Evolutionary conservation across 1,284 basidiomycete species (phyloP).

Genomic region (Puccinia polysora): DNA sequence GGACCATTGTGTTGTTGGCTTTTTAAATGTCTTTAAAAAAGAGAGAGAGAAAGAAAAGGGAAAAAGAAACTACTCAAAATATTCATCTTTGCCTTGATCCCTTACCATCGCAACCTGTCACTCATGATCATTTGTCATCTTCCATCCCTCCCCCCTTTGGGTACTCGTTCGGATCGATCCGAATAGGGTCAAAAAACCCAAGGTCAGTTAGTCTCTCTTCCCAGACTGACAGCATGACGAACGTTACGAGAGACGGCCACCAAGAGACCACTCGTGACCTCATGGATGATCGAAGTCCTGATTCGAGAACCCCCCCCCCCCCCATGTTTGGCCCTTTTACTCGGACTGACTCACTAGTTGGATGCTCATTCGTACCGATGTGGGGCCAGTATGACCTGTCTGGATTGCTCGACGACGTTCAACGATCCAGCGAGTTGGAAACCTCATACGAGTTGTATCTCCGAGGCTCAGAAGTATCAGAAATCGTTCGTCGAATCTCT

Average conservation of each 20-base stretch:
- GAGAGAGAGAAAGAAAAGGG: too few species aligned
- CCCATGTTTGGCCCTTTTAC: neutral
- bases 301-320: neutral
- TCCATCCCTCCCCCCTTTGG: neutral
- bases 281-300: neutral
- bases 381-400: conserved; percentile 50
- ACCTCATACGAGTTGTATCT: conserved; percentile 52
- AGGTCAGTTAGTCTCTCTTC: neutral
- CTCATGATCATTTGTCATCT: neutral
- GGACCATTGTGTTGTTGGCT: neutral
- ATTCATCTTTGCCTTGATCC: neutral
- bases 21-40: too few species aligned
- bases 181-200: conserved; percentile 17
- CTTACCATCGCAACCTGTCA: neutral
- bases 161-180: neutral
- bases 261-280: neutral
- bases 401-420: conserved; percentile 52
- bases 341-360: conserved; percentile 44
- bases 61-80: too few species aligned
- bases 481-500: conserved; percentile 42
- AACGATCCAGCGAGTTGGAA: conserved; percentile 50
- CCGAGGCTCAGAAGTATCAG: conserved; percentile 53
- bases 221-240: neutral
- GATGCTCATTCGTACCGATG: conserved; percentile 46
- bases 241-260: too few species aligned